These are phyloP conservation scores for Trichoderma koningii DNA, from an alignment of 2,329 filamentous ascomycete species.

Conservation along the genomic window DNA sequence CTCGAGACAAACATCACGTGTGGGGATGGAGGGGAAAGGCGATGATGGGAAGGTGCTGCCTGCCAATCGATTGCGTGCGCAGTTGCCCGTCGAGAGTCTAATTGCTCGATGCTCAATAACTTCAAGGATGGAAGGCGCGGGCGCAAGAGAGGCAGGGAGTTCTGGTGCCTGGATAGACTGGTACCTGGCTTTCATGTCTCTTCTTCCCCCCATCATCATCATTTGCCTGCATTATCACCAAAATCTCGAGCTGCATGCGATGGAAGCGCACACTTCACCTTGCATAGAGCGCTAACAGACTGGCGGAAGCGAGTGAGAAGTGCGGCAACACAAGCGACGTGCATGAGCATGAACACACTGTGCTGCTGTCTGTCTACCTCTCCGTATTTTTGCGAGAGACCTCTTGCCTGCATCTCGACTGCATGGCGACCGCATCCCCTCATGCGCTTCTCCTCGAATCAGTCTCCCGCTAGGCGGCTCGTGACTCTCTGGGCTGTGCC, in stretches of 20 bases:
- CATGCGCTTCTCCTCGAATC: slow-evolving; percentile 14
- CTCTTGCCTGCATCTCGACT: neutral
- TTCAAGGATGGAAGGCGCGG: neutral
- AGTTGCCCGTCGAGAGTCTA: slow-evolving; percentile 10
- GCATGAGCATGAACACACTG: slow-evolving; percentile 23
- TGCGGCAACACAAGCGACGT: neutral
- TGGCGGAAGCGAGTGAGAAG: neutral
- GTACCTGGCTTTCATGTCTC: neutral
- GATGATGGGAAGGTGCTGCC: slow-evolving; percentile 16
- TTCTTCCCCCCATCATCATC: no score
- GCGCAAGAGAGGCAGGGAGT: neutral
- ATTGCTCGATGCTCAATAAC: neutral
- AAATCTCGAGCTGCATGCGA: neutral
- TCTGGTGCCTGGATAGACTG: neutral
- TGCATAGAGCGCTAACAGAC: slow-evolving; percentile 1
- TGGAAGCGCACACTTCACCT: slow-evolving; percentile 19
- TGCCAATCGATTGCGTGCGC: slow-evolving; percentile 12
- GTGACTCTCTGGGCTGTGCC: slow-evolving; percentile 19
- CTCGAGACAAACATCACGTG: slow-evolving; percentile 24
- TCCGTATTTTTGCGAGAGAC: neutral
- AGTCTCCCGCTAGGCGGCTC: slow-evolving; percentile 14
- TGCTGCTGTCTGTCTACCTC: neutral
- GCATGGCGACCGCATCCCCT: neutral
- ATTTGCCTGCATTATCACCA: neutral
- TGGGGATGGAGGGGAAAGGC: slow-evolving; percentile 20